phyloP scores from a whole-genome alignment of 148 eudicot species.

The Dianthus caryophyllus region DNA sequence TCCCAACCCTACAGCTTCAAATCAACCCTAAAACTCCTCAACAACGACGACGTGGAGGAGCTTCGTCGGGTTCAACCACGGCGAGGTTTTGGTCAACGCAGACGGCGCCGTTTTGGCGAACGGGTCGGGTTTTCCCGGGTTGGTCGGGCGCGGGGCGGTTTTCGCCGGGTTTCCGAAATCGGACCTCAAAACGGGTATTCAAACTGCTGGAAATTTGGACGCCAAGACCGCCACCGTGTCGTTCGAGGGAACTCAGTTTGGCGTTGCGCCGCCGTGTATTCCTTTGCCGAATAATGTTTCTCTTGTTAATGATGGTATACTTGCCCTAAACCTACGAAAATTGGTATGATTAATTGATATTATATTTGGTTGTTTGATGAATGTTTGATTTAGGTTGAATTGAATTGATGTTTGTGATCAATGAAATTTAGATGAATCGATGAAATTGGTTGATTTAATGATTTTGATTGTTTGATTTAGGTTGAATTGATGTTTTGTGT shows the following conservation, averaged over 20 bases:
- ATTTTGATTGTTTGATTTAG: no score
- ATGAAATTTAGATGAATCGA: no score
- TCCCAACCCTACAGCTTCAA: conserved; percentile 57
- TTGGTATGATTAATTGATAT: conserved; percentile 15
- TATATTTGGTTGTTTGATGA: no score
- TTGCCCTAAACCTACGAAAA: conserved; percentile 18
- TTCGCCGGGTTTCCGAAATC: conserved; percentile 33
- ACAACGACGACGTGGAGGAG: conserved; percentile 53
- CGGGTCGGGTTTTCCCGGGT: conserved; percentile 41
- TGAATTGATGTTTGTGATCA: no score
- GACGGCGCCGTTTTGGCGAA: conserved; percentile 43
- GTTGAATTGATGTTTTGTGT: no score
- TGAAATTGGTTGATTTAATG: no score
- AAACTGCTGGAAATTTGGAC: conserved; percentile 58
- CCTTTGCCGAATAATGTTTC: conserved; percentile 26
- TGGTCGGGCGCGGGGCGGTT: conserved; percentile 50
- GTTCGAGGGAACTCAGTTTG: conserved; percentile 73
- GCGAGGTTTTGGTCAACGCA: conserved; percentile 48
- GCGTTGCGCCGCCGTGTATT: conserved; percentile 39
- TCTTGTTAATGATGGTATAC: conserved; percentile 27
- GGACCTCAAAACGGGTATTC: conserved; percentile 51
- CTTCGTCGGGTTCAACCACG: conserved; percentile 50
- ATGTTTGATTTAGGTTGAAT: no score
- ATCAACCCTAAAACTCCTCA: conserved; percentile 38
- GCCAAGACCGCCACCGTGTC: conserved; percentile 38